Conservation (phyloP, 148 eudicot species). For the Mesembryanthemum crystallinum region DNA sequence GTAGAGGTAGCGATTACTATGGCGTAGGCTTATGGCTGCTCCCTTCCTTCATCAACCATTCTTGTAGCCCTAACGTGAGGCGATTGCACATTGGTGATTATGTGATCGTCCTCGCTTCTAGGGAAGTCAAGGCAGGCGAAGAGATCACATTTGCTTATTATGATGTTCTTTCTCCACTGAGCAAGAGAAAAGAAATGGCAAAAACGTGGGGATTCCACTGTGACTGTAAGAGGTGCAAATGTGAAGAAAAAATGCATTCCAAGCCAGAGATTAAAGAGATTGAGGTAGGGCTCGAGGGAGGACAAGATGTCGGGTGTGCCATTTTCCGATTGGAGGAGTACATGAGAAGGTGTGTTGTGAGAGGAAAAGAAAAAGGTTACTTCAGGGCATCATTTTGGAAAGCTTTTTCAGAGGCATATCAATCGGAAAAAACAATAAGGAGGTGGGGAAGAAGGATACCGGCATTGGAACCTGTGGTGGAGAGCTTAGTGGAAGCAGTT, state of each 20-base stretch:
- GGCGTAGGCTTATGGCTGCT: conserved; percentile 86
- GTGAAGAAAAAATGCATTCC: conserved; percentile 43
- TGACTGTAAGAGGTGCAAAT: conserved; percentile 65
- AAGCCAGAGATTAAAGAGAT: conserved; percentile 67
- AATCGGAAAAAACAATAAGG: conserved; percentile 57
- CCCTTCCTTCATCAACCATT: conserved; percentile 77
- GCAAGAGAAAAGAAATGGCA: conserved; percentile 56
- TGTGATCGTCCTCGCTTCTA: conserved; percentile 61
- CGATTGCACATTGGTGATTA: conserved; percentile 76
- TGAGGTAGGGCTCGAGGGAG: conserved; percentile 53
- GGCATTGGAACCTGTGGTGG: conserved; percentile 49
- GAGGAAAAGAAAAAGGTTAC: conserved; percentile 74
- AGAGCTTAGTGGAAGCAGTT: conserved; percentile 59
- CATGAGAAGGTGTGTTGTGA: conserved; percentile 56
- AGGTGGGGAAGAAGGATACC: conserved; percentile 82
- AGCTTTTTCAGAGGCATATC: conserved; percentile 46
- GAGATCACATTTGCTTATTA: conserved; percentile 80
- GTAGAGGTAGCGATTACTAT: conserved; percentile 59
- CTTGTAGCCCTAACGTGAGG: conserved; percentile 73
- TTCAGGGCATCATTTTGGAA: conserved; percentile 84
- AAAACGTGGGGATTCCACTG: conserved; percentile 73
- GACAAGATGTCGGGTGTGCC: conserved; percentile 56
- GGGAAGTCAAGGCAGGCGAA: conserved; percentile 75
- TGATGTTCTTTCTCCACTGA: conserved; percentile 54
- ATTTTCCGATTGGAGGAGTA: conserved; percentile 69